Base-by-base conservation (phyloP, 2,329 filamentous ascomycete species). In the Botrytis porri region DNA sequence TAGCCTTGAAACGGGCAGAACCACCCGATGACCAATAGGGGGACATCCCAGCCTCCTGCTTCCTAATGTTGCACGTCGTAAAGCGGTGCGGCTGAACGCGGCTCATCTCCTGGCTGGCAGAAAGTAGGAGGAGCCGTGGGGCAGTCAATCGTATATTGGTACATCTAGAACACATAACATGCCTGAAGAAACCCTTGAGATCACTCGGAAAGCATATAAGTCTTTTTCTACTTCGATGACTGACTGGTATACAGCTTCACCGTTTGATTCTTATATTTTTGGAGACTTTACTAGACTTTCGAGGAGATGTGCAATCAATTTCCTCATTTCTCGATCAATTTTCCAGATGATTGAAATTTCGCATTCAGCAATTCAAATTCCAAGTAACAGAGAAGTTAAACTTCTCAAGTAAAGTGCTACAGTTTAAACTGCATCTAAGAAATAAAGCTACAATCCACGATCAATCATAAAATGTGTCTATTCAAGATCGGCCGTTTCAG, bases 151-250 rank as follows among this genome's bases (percentile, higher is more conserved):
- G 3, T 32, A 35, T 1, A 9, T 2, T 64, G 6, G 48, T 0
- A 45, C 14, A 9, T 12, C 59, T 37, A 8, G 18, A 45, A 35
- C n/a, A 64, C 5, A 4, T 43, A 1, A 25, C 5, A 10, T 20
- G n/a, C n/a, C 22, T 37, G 20, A 43, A 29, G n/a, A 63, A 12
- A 20, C 5, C 16, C 16, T 43, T 8, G 5, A 29, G 4, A 1
- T 29, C 8, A 29, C 7, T 20, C 2, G 3, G 37, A 7, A 29
- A n/a, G 25, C 3, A 14, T 1, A 41, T 12, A n/a, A n/a, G 7
- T 2, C 1, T 10, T 14, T 4, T 43, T 1, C 18, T 22, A 3
- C 39, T 20, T 20, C 1, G 3, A 43, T 10, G 1, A 63, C n/a
- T 10, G 1, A n/a, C 8, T 63, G 5, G 18, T 12, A 32, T 4